phyloP scores from a whole-genome alignment of 2,329 filamentous ascomycete species.

The Fusarium denticulatum region DNA sequence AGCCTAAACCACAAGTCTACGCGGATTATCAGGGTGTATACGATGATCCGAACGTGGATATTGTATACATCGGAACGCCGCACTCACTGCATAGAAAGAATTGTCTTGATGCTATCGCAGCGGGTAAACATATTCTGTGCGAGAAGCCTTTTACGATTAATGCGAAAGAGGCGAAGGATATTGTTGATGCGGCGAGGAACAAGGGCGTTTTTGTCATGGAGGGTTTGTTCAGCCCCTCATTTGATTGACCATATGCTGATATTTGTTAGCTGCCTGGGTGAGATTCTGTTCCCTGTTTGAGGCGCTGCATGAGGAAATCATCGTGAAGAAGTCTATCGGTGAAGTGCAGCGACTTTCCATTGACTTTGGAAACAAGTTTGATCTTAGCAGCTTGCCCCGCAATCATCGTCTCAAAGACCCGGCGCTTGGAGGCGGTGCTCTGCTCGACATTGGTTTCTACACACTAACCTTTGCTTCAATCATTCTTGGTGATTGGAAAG shows the following conservation, averaged over 20 bases:
- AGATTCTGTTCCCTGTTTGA: constrained; percentile 18
- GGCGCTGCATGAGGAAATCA: constrained; percentile 9
- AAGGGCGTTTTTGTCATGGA: constrained; percentile 23
- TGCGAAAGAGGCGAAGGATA: constrained; percentile 7
- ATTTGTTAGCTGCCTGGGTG: constrained; percentile 13
- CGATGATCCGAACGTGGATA: constrained; percentile 53
- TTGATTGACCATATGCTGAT: not conserved
- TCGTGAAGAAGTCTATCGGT: constrained; percentile 19
- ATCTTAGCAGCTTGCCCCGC: not conserved
- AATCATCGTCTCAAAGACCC: constrained; percentile 21
- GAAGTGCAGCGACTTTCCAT: constrained; percentile 12
- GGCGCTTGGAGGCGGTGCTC: constrained; percentile 13
- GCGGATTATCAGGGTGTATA: constrained; percentile 51
- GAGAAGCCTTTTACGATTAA: constrained; percentile 55
- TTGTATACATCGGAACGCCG: constrained; percentile 58
- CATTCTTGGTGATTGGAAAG: constrained; percentile 17
- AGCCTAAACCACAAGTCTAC: constrained; percentile 5
- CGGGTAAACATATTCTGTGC: constrained; percentile 57
- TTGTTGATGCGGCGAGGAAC: constrained; percentile 4
- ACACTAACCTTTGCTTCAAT: constrained; percentile 14
- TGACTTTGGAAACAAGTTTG: constrained; percentile 24
- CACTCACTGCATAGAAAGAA: constrained; percentile 56
- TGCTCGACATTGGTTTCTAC: constrained; percentile 16
- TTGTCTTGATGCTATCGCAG: constrained; percentile 54
- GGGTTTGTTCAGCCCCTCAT: not conserved